A percentile compares a stretch with the other conserved stretches of the same genome.
Conservation (phyloP, 2,329 filamentous ascomycete species). For the Trichoderma asperellum region DNA sequence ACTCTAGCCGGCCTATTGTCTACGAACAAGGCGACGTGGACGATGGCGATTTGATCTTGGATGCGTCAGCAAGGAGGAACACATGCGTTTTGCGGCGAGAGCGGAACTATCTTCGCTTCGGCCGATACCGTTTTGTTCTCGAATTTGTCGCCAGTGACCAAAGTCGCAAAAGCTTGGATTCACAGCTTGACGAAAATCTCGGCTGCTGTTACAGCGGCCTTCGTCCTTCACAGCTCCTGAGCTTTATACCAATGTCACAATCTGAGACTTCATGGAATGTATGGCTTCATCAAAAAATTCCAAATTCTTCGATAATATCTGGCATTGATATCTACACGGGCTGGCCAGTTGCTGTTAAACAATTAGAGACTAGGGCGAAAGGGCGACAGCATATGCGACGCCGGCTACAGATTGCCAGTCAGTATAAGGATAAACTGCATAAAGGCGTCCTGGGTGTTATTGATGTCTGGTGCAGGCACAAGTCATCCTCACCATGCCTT, state of each 20-base stretch:
- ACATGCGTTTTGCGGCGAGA: constrained; percentile 3
- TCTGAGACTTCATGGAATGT: not conserved
- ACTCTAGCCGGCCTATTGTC: constrained; percentile 9
- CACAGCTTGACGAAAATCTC: not conserved
- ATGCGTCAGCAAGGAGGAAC: not conserved
- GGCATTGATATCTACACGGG: constrained; percentile 7
- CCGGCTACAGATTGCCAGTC: not conserved
- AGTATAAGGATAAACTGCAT: not conserved
- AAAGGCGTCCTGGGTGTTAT: constrained; percentile 7
- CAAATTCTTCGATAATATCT: not conserved
- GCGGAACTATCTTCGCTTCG: constrained; percentile 1
- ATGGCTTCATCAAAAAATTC: constrained; percentile 15
- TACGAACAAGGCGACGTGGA: constrained; percentile 14
- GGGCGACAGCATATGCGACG: not conserved
- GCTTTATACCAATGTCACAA: not conserved
- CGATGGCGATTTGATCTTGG: not conserved
- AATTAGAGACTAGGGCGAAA: not conserved
- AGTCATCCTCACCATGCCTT: not conserved
- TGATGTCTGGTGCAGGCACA: not conserved
- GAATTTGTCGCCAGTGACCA: not conserved
- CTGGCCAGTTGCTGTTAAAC: constrained; percentile 6
- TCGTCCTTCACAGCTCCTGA: not conserved
- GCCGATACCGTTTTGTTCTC: not conserved
- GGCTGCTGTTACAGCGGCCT: not conserved
- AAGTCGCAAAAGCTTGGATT: not conserved